Conservation (phyloP, 1,139 yeast genomes). For the Kodamaea suecica region DNA sequence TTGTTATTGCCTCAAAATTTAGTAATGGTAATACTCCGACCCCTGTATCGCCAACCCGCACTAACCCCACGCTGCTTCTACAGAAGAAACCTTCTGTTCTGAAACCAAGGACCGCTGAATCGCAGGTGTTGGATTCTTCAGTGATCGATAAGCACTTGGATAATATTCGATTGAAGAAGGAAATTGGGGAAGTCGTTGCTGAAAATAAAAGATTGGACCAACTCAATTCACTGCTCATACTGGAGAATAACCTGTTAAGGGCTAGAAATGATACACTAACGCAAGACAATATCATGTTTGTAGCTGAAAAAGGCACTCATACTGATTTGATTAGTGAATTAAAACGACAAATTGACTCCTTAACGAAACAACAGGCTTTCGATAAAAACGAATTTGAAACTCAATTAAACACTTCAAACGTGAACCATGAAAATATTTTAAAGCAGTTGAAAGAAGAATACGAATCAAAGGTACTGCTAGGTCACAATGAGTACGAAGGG, state of each 20-base stretch:
- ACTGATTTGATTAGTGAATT: conserved; percentile 1
- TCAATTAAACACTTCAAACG: conserved; percentile 1
- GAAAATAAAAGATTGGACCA: conserved; percentile 15
- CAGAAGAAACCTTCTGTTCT: conserved; percentile 1
- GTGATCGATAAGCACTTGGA: conserved; percentile 45
- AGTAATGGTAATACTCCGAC: not conserved
- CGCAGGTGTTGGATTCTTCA: conserved; percentile 34
- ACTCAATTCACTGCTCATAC: conserved; percentile 7
- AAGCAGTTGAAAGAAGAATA: conserved; percentile 8
- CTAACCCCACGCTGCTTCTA: conserved; percentile 7
- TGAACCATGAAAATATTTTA: conserved; percentile 9
- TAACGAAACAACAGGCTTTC: conserved; percentile 3
- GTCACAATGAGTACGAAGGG: not conserved
- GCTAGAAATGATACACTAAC: not conserved
- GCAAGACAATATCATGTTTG: not conserved
- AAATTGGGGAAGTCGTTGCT: conserved; percentile 21
- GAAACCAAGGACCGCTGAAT: conserved; percentile 3
- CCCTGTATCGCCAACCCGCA: conserved; percentile 2
- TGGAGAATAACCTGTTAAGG: conserved; percentile 3
- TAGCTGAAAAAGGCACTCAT: not conserved
- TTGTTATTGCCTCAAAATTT: not conserved
- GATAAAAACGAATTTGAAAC: conserved; percentile 1
- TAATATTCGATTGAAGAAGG: conserved; percentile 36
- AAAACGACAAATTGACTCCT: conserved; percentile 5
- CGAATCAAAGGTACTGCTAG: not conserved